Base-by-base conservation (phyloP, 108 stramenopile species). In the Pseudonitzschia pungens region DNA sequence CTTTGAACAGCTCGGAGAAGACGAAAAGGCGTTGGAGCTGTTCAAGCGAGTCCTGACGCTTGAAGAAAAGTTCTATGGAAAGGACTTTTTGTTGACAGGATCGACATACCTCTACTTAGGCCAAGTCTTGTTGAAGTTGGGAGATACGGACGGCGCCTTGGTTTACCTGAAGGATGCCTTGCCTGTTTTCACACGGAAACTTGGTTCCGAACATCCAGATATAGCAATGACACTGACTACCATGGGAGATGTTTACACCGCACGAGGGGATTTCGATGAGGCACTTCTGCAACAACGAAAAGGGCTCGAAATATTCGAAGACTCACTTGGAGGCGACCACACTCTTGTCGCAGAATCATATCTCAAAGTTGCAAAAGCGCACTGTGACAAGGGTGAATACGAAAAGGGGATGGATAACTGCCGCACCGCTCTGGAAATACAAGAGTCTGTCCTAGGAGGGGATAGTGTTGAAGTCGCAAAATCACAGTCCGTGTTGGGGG, bases 41-140 rank as follows among this genome's bases (percentile, higher is more conserved):
- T 78, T 78, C 71, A 72, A 78, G 26, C 71, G 77, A 29, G 77
- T 78, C 27, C 32, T 78, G 58, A 63, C 67, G 1, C 68, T 78
- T 71, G 77, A 78, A 52, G 77, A 78, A 72, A 28, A 65, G 16
- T 31, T 71, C 0, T 53, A 59, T 31, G 71, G 77, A 51, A 72
- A 72, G 67, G 71, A 68, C 16, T 27, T 72, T 57, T 57, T 78
- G 3, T 52, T 59, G n/a, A 68, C 67, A 11, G 77, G 67, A 26
- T 60, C 77, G 14, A 78, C 77, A 0, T 72, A 78, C 56, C 66
- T 60, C 41, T 69, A 72, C 40, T 22, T 78, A 21, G 77, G 77
- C 14, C 66, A 54, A 21, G 21, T 54, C 24, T 66, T 78, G 15
- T 42, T 78, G 55, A 72, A 68, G 29, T 33, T 53, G 31, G 78